Evolutionary conservation across 2,329 filamentous ascomycete genomes (phyloP), one percentile per base, ranked within the genome.

Genomic region (Cladosporium sp.): DNA sequence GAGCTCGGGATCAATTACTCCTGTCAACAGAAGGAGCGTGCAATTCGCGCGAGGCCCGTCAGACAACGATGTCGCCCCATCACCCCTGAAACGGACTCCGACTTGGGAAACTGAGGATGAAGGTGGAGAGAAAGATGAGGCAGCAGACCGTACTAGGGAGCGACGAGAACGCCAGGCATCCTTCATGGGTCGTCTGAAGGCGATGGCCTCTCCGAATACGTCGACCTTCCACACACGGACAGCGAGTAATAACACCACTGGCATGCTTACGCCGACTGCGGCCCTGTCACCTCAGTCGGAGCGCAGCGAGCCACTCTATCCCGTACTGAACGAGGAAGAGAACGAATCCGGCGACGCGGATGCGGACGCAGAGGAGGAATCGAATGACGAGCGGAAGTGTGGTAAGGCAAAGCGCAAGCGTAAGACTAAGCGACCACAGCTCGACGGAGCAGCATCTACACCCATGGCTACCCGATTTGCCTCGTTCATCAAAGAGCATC

Each of bases 311-410:
- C 73, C 73, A 8, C 66, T 70, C 30, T 75, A 75, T 51, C 68
- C 73, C 2, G 69, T 73, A 18, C 68, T 73, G 11, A 65, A 68
- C 15, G 73, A 72, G 18, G 67, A 71, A 21, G 87, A 84, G 15
- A 89, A 91, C 73, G 89, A 90, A 0, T 92, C 95, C 76, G 92
- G 90, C 1, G 93, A 96, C 75, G 92, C 95, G 75, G 41, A 47
- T 3, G 52, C 52, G 18, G 96, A 92, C 54, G 91, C 89, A 0
- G 92, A 93, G 62, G 93, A 97, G 68, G 79, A 78, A 14, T 75
- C 77, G 6, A 76, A 74, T 11, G 77, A 79, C 57, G 72, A 71
- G 52, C 49, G 49, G 41, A 66, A 36, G 14, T 41, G 14, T 21
- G 34, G 63, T n/a, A 34, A n/a, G 11, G 36, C 44, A 14, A 21